Conservation (phyloP, 2,329 filamentous ascomycete genomes). For the Xylaria sp. region DNA sequence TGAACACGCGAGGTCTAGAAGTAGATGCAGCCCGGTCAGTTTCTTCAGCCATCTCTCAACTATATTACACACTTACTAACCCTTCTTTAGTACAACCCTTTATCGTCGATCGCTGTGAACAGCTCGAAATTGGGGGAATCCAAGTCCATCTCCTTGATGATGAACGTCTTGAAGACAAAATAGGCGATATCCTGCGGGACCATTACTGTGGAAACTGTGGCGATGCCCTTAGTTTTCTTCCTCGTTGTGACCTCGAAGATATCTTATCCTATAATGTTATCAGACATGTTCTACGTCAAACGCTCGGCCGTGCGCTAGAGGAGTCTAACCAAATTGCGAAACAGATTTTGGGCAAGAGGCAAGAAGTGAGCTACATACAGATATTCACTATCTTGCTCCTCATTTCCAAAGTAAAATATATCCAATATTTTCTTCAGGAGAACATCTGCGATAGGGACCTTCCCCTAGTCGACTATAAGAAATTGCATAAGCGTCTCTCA, state of each 20-base stretch:
- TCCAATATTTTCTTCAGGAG: background rate
- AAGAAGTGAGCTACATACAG: background rate
- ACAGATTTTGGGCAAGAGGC: background rate
- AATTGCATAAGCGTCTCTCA: no score
- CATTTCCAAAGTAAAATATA: background rate
- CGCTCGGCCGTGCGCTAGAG: background rate
- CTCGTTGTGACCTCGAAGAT: background rate
- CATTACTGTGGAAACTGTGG: no score
- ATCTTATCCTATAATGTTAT: background rate
- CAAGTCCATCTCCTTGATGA: no score
- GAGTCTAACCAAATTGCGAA: background rate
- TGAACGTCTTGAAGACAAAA: no score
- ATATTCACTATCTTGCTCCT: background rate
- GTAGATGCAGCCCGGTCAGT: no score
- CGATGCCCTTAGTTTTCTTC: background rate
- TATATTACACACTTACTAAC: no score
- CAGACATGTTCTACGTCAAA: background rate
- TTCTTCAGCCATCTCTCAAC: no score
- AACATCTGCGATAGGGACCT: background rate
- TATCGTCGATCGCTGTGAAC: no score
- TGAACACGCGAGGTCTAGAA: no score
- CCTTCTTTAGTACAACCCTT: no score
- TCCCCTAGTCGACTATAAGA: background rate
- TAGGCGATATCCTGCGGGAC: no score
- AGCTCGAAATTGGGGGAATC: no score